phyloP scores from a whole-genome alignment of 2,329 filamentous ascomycete species.

The Aspergillus sp. region DNA sequence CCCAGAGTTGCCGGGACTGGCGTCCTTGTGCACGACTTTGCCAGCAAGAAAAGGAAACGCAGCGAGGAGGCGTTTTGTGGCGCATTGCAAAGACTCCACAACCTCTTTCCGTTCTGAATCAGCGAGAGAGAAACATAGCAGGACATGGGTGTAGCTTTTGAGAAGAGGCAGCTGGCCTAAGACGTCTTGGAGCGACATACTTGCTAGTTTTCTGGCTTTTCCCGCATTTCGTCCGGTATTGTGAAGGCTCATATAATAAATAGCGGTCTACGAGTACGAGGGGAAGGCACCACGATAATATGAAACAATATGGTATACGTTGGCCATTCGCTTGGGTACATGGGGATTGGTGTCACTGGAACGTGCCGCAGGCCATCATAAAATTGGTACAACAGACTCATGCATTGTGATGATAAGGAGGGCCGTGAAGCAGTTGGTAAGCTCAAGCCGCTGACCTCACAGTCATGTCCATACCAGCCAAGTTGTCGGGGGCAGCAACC shows the following conservation, averaged over 20 bases:
- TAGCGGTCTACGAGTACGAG: background rate
- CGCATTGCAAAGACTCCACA: conserved; percentile 10
- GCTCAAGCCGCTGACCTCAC: background rate
- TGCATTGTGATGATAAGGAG: background rate
- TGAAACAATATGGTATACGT: background rate
- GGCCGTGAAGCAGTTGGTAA: background rate
- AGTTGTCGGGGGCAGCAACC: background rate
- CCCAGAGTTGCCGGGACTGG: conserved; percentile 7
- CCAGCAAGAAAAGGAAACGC: conserved; percentile 19
- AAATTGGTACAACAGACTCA: background rate
- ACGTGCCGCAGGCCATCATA: background rate
- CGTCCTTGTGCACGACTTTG: conserved; percentile 14
- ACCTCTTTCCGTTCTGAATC: conserved; percentile 2
- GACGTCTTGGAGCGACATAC: conserved; percentile 16
- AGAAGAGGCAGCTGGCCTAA: conserved; percentile 24
- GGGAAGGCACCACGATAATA: background rate
- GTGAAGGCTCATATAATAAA: background rate
- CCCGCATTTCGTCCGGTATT: background rate
- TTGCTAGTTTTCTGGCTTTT: background rate
- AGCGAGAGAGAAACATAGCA: conserved; percentile 19
- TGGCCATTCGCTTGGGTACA: background rate
- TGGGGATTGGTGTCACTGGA: background rate
- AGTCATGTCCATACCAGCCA: no score
- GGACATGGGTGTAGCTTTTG: conserved; percentile 22
- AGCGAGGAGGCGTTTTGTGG: conserved; percentile 10